Percentiles rank a stretch among this genome's conserved stretches.
Conservation (phyloP, 306 rosid species). For the Delonix regia region DNA sequence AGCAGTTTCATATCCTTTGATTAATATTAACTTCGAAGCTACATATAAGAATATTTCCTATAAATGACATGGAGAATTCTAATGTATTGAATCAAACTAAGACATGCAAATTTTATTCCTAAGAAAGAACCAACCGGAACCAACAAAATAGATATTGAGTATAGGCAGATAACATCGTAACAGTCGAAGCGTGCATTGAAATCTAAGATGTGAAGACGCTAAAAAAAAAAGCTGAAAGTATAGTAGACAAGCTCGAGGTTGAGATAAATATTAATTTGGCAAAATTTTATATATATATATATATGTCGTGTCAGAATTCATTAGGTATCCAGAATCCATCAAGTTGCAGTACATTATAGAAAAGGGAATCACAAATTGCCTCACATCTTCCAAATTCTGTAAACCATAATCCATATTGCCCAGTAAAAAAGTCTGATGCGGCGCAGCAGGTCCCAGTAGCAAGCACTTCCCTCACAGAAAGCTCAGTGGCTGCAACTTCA, state of each 20-base stretch:
- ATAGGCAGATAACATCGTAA: not conserved
- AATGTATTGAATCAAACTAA: not conserved
- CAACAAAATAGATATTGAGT: constrained; percentile 7
- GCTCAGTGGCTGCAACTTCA: constrained; percentile 70
- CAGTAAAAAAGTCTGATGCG: constrained; percentile 30
- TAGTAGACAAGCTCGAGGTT: constrained; percentile 21
- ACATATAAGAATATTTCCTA: not conserved
- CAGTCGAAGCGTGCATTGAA: constrained; percentile 12
- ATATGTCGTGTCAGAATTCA: constrained; percentile 49
- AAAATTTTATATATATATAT: constrained; percentile 50
- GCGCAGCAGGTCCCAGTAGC: constrained; percentile 39
- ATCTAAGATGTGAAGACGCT: constrained; percentile 12
- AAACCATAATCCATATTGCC: constrained; percentile 59
- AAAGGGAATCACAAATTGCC: constrained; percentile 49
- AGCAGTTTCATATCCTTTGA: not conserved
- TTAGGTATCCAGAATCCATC: constrained; percentile 40
- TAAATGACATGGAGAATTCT: constrained; percentile 2
- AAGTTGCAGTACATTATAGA: constrained; percentile 46
- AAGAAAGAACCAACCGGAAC: constrained; percentile 26
- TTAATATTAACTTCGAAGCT: not conserved
- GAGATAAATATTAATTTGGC: constrained; percentile 30
- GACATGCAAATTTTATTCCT: constrained; percentile 11
- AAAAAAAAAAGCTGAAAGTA: constrained; percentile 30
- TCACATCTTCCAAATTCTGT: constrained; percentile 47
- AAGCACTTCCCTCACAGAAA: constrained; percentile 53